Evolutionary conservation across 805 yeast genomes (phyloP), one percentile per base, ranked within the genome.

Genomic region (Yamadazyma philogaea): DNA sequence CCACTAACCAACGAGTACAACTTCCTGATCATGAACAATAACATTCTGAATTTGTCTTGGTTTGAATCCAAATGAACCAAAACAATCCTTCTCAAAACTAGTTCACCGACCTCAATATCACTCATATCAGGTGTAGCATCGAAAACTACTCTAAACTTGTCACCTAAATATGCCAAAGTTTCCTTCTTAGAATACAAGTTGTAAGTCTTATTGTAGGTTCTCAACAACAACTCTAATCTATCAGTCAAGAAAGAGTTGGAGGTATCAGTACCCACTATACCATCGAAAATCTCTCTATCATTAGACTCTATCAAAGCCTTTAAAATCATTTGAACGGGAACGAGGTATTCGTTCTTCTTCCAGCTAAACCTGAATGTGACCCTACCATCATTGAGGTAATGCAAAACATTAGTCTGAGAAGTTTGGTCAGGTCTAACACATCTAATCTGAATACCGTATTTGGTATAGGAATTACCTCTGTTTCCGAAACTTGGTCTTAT

Each of bases 351-450:
- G 63, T 88, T 91, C 59, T 93, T 93, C 57, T 90, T 81, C 98
- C 98, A 93, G 5, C 96, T 86, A 61, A 93, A 93, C 61, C 99
- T 78, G 74, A 93, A 88, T 1, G 97, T 90, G 43, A 90, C 96
- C 57, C 86, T 91, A 68, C 99, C 99, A 59, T 93, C 97, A 55
- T 79, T 85, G 57, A 93, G 77, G 63, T 93, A 93, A 64, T 93
- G 99, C 60, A 93, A 74, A n/a, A 90, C 98, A 60, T 91, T 93
- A 4, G 98, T 89, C 68, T 90, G 97, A 16, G 99, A 90, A 15
- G 96, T 86, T 71, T 93, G 98, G 66, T 93, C 99, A 3, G 96
- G 95, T 61, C 99, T 81, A 2, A 89, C 97, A 48, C 84, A 80
- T 69, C 99, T 81, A 48, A 93, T 84, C 70, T 90, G 97, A 48